phyloP scores from a whole-genome alignment of 331 rosid species.

The Arachis monticola region DNA sequence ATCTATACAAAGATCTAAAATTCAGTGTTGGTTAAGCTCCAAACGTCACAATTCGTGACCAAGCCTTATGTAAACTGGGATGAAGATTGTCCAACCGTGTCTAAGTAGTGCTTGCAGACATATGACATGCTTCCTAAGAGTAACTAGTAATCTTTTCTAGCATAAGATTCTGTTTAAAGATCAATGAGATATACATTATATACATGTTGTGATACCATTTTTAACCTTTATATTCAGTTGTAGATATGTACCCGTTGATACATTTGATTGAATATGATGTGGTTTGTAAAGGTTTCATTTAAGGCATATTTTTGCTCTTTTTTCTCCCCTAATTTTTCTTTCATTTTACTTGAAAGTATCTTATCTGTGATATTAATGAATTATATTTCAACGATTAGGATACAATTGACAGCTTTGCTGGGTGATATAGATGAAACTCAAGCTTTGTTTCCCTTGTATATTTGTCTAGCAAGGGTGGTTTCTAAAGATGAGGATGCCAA shows the following conservation, averaged over 20 bases:
- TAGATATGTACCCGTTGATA: neutral
- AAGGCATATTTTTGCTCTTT: slow-evolving; percentile 2
- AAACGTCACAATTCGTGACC: neutral
- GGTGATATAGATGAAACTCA: slow-evolving; percentile 35
- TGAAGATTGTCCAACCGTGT: too few relatives aligned
- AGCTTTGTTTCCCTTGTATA: slow-evolving; percentile 61
- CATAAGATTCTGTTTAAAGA: slow-evolving; percentile 11
- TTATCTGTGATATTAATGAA: slow-evolving; percentile 42
- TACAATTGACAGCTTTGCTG: slow-evolving; percentile 63
- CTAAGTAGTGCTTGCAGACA: slow-evolving; percentile 27
- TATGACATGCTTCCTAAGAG: slow-evolving; percentile 28
- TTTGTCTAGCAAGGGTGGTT: slow-evolving; percentile 63
- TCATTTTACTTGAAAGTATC: slow-evolving; percentile 18
- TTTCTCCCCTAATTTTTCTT: slow-evolving; percentile 22
- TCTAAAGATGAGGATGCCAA: slow-evolving; percentile 46
- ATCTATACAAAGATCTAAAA: slow-evolving; percentile 4
- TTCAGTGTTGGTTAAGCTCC: slow-evolving; percentile 7
- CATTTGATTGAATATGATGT: slow-evolving; percentile 14
- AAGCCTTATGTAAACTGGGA: neutral
- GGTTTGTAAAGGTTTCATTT: slow-evolving; percentile 27
- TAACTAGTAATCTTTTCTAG: slow-evolving; percentile 14
- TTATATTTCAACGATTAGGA: slow-evolving; percentile 50
- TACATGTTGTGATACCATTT: slow-evolving; percentile 9
- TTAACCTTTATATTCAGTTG: slow-evolving; percentile 22
- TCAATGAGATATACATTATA: slow-evolving; percentile 2